These are phyloP conservation scores for Aspergillus pseudoterreus DNA, from an alignment of 2,329 filamentous ascomycete species.

Conservation along the genomic window DNA sequence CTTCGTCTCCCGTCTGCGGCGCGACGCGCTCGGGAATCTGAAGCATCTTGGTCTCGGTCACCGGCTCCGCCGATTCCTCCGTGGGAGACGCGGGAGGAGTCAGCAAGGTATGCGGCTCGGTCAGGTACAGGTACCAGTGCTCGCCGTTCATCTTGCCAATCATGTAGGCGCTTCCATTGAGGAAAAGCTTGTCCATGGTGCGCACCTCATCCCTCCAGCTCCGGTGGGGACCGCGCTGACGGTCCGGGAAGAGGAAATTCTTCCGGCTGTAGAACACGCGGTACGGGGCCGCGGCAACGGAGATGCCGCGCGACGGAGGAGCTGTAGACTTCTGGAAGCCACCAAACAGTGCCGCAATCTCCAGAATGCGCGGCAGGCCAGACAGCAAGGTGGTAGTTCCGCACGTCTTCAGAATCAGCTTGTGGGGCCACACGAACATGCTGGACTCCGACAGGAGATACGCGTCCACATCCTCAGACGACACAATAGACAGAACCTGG, in stretches of 20 bases:
- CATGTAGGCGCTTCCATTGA: slow-evolving; percentile 95
- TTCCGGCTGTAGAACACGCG: slow-evolving; percentile 98
- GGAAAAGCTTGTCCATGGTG: slow-evolving; percentile 86
- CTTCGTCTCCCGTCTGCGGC: slow-evolving; percentile 32
- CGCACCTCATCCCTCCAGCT: slow-evolving; percentile 97
- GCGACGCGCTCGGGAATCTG: slow-evolving; percentile 45
- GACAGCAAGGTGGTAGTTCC: slow-evolving; percentile 91
- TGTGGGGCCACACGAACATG: slow-evolving; percentile 99
- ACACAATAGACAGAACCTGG: slow-evolving; percentile 91
- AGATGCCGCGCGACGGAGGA: slow-evolving; percentile 61
- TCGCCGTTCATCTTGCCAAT: slow-evolving; percentile 99
- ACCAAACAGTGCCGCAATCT: slow-evolving; percentile 81
- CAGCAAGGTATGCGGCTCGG: slow-evolving; percentile 72
- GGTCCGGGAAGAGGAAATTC: slow-evolving; percentile 94
- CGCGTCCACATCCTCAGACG: slow-evolving; percentile 90
- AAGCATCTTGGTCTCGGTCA: slow-evolving; percentile 59
- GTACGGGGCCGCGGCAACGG: slow-evolving; percentile 80
- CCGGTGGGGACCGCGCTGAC: slow-evolving; percentile 88
- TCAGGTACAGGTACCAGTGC: slow-evolving; percentile 98
- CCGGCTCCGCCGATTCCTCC: slow-evolving; percentile 44
- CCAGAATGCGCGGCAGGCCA: slow-evolving; percentile 83
- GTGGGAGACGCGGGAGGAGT: slow-evolving; percentile 78
- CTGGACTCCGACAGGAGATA: slow-evolving; percentile 97
- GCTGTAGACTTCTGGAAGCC: slow-evolving; percentile 83
- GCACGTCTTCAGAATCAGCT: slow-evolving; percentile 97